These are phyloP conservation scores for Thymus mandschuricus DNA, from an alignment of 257 asterid genomes.

Conservation along the genomic window DNA sequence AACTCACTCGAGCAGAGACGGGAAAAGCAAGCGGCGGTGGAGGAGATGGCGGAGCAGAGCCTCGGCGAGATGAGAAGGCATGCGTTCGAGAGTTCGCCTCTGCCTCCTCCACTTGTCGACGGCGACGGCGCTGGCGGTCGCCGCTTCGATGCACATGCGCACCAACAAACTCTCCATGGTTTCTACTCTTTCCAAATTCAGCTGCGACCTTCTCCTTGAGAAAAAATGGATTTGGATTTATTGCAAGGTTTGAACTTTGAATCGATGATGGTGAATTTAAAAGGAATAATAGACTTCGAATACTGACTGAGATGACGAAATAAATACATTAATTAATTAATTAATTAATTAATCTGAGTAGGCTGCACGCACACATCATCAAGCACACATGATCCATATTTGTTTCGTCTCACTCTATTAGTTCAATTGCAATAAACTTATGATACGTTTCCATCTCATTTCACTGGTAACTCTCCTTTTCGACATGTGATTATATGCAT, in stretches of 20 bases:
- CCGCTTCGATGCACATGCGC: constrained; percentile 76
- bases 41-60: constrained; percentile 71
- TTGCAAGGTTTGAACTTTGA: neutral
- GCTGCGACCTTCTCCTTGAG: neutral
- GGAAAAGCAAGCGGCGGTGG: constrained; percentile 77
- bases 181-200: constrained; percentile 15
- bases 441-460: too few species aligned
- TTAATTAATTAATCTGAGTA: neutral
- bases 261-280: constrained; percentile 10
- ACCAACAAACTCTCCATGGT: constrained; percentile 56
- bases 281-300: constrained; percentile 19
- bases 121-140: constrained; percentile 62
- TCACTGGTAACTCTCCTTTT: too few species aligned
- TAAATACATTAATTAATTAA: neutral
- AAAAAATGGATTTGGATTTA: constrained; percentile 8
- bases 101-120: constrained; percentile 93
- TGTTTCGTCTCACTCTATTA: too few species aligned
- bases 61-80: constrained; percentile 83
- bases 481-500: too few species aligned
- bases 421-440: too few species aligned
- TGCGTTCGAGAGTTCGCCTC: constrained; percentile 74
- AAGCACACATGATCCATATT: too few species aligned
- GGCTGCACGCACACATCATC: neutral
- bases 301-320: neutral
- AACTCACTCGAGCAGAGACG: constrained; percentile 87